Conservation (phyloP, 108 stramenopile genomes). For the Conticribra weissflogii region DNA sequence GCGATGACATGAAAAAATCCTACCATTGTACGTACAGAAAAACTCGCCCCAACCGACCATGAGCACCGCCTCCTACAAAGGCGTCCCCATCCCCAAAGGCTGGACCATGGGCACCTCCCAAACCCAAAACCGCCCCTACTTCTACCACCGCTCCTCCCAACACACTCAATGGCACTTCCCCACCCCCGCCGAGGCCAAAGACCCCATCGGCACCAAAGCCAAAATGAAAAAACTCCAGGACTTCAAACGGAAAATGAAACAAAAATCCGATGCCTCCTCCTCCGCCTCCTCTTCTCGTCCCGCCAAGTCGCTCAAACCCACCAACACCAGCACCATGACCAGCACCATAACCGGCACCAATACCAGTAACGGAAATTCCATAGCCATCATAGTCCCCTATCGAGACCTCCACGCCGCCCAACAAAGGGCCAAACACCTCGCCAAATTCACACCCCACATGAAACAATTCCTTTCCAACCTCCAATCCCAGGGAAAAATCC, state of each 20-base stretch:
- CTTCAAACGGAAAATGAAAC: constrained; percentile 19
- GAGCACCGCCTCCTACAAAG: neutral
- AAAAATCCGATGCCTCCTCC: too few relatives aligned
- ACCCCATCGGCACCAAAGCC: constrained; percentile 76
- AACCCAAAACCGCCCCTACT: constrained; percentile 73
- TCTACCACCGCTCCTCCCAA: constrained; percentile 76
- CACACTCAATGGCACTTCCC: constrained; percentile 94
- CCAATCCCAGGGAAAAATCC: constrained; percentile 37
- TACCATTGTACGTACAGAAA: too few relatives aligned
- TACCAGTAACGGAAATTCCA: constrained; percentile 27
- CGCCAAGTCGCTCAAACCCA: too few relatives aligned
- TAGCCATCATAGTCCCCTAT: constrained; percentile 97
- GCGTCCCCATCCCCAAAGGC: constrained; percentile 74
- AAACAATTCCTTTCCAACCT: constrained; percentile 68
- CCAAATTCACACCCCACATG: constrained; percentile 93
- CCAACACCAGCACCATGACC: neutral
- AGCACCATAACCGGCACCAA: neutral
- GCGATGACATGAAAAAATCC: too few relatives aligned
- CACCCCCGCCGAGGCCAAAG: constrained; percentile 73
- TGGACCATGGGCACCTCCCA: constrained; percentile 79
- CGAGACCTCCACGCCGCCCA: constrained; percentile 92
- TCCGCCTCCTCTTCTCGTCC: too few relatives aligned
- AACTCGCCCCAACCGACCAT: too few relatives aligned
- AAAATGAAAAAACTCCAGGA: constrained; percentile 53
- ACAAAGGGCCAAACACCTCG: constrained; percentile 88